Evolutionary conservation across 306 rosid species (phyloP).

Genomic region (Fragaria vesca): DNA sequence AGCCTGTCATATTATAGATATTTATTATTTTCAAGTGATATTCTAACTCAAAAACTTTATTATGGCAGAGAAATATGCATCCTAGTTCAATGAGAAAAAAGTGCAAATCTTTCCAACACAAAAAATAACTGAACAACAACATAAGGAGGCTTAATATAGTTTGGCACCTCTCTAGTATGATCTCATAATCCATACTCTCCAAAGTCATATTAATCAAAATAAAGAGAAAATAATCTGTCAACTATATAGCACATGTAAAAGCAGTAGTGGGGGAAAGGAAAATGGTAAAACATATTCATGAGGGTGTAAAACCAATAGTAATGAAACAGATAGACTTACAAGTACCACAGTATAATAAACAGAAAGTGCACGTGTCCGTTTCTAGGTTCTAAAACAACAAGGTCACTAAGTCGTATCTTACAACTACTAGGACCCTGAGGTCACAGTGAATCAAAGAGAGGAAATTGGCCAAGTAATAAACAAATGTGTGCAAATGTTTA

Average conservation of each 20-base stretch:
- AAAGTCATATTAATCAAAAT: not conserved
- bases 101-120: not conserved
- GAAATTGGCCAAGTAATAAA: not conserved
- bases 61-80: not conserved
- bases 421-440: not conserved
- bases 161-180: not conserved
- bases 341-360: not conserved
- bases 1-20: conserved; percentile 5
- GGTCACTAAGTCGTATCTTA: not conserved
- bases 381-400: not conserved
- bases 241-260: not conserved
- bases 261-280: not conserved
- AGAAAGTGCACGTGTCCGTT: not conserved
- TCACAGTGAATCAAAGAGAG: not conserved
- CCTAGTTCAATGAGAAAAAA: not conserved
- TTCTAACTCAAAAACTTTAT: not conserved
- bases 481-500: not conserved
- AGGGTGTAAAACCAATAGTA: not conserved
- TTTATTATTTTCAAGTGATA: not conserved
- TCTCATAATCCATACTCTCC: not conserved
- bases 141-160: not conserved
- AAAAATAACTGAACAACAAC: not conserved
- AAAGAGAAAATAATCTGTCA: not conserved
- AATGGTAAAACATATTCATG: not conserved
- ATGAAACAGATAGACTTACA: not conserved